Percentiles rank a stretch among this genome's conserved stretches.
These are phyloP conservation scores for Ogataea zsoltii DNA, from an alignment of 805 yeast genomes.

Conservation along the genomic window DNA sequence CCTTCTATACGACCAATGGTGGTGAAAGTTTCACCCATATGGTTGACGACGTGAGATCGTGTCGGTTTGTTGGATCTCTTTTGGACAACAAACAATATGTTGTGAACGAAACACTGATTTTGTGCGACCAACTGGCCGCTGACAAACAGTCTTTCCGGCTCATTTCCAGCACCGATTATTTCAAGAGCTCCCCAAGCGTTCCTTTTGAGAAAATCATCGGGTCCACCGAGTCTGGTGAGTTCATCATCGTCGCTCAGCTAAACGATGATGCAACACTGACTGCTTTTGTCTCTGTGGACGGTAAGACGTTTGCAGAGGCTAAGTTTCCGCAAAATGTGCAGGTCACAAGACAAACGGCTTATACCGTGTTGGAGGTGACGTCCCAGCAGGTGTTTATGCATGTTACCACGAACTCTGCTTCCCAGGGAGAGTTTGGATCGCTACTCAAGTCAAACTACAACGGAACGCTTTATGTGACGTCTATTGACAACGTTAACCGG, in stretches of 20 bases:
- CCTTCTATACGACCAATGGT: slow-evolving; percentile 64
- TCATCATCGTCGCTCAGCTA: slow-evolving; percentile 68
- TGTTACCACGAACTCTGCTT: slow-evolving; percentile 61
- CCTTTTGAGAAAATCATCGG: slow-evolving; percentile 67
- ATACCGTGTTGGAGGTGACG: slow-evolving; percentile 75
- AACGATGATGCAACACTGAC: slow-evolving; percentile 52
- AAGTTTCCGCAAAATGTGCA: slow-evolving; percentile 68
- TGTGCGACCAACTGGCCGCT: slow-evolving; percentile 55
- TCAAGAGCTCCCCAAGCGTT: slow-evolving; percentile 39
- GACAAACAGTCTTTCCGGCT: slow-evolving; percentile 26
- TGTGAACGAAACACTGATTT: slow-evolving; percentile 51
- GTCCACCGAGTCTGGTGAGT: slow-evolving; percentile 69
- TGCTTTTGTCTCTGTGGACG: slow-evolving; percentile 80
- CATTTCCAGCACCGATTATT: slow-evolving; percentile 55
- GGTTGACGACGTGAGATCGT: slow-evolving; percentile 51
- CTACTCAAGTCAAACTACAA: slow-evolving; percentile 86
- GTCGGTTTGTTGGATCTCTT: slow-evolving; percentile 67
- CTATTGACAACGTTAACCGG: slow-evolving; percentile 74
- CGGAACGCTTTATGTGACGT: slow-evolving; percentile 80
- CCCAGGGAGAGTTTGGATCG: slow-evolving; percentile 67
- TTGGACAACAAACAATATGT: slow-evolving; percentile 37
- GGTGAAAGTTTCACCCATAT: slow-evolving; percentile 65
- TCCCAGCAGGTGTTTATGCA: slow-evolving; percentile 78
- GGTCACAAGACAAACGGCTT: slow-evolving; percentile 64
- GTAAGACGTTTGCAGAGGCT: slow-evolving; percentile 72